Base-by-base conservation (phyloP, 495 filamentous ascomycete genomes). In the Penicillium herquei region DNA sequence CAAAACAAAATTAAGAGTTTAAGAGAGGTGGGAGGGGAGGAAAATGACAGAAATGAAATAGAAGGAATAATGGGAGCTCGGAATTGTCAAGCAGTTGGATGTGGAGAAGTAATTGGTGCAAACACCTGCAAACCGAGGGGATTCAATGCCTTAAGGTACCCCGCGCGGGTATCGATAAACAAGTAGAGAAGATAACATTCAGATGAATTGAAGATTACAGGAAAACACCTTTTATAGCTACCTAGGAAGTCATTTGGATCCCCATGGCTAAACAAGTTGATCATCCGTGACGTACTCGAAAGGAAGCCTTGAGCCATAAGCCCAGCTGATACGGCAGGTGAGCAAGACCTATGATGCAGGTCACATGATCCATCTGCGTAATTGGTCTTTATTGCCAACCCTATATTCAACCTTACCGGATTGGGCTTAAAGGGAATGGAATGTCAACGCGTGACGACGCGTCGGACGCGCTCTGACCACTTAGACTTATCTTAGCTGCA, bases 1-100 rank as follows among this genome's bases (percentile, higher is more conserved):
- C 31, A 82, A 26, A 4, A 14, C 1, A 16, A 67, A 40, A 68
- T 26, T 32, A 21, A 30, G 31, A 16, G 34, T 32, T 30, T 6
- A 81, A 79, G 62, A 48, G 77, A 58, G 35, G 64, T 55, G 47
- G 74, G 66, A 42, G 70, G 64, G 21, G 72, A 42, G 41, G n/a
- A 50, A 35, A 56, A 7, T n/a, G 52, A 43, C 53, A 64, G 44
- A 42, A 41, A 32, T 26, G 21, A 31, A 11, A 11, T n/a, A 7
- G 41, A n/a, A 18, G 31, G 6, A 39, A 41, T 13, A 44, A 21
- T 33, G 7, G 31, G 34, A 40, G 17, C 26, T 39, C 14, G 35
- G 16, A 39, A 39, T 39, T 31, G n/a, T 35, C 7, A 46, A 17
- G 32, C 17, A 49, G 10, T 40, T 30, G 49, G 13, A 47, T 47